phyloP scores from a whole-genome alignment of 331 rosid genomes.

The Spiraea crenata region DNA sequence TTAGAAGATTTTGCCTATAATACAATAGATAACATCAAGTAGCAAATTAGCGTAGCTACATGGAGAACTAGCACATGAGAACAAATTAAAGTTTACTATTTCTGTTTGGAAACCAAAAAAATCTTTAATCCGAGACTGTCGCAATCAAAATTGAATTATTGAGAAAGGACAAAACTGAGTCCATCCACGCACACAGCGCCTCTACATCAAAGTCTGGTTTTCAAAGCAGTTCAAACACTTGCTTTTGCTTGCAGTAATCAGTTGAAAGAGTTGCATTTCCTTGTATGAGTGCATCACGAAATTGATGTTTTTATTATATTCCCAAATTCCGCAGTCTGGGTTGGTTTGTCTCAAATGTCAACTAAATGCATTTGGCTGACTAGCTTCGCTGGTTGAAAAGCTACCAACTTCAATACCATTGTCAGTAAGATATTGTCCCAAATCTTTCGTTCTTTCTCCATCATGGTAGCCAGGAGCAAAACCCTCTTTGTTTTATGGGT shows the following conservation, averaged over 20 bases:
- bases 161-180: neutral
- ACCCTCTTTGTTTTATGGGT: constrained; percentile 35
- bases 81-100: no score
- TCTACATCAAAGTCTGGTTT: neutral
- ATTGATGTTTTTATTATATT: neutral
- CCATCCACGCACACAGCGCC: neutral
- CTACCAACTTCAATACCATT: neutral
- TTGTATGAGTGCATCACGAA: neutral
- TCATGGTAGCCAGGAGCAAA: constrained; percentile 36
- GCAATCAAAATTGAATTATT: constrained; percentile 8
- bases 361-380: neutral
- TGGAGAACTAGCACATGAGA: no score
- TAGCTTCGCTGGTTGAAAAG: neutral
- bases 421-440: neutral
- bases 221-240: neutral
- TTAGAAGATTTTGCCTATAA: no score
- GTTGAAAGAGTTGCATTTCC: neutral
- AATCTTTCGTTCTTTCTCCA: constrained; percentile 14
- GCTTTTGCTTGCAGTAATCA: neutral
- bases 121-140: neutral
- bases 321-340: neutral
- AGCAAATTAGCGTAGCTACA: no score
- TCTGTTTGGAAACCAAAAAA: no score
- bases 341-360: neutral
- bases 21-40: no score